These are phyloP conservation scores for Coemansia sp. DNA, from an alignment of 192 early-diverging fungal species.

Conservation along the genomic window DNA sequence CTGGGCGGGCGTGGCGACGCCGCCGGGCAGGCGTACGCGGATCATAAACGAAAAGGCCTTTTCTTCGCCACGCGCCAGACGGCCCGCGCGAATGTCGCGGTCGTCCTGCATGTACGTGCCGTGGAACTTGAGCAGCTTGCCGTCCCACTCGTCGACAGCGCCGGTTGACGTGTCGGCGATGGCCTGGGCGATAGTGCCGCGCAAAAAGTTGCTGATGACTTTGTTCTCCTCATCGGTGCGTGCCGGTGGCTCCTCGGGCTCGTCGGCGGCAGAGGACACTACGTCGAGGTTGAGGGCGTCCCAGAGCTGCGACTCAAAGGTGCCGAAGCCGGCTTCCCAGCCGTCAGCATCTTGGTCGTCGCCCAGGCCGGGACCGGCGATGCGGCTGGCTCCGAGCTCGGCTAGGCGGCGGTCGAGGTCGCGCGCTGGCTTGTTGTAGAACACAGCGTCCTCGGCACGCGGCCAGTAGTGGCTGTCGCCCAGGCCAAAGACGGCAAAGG, in stretches of 20 bases:
- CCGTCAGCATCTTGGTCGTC: slow-evolving; percentile 96
- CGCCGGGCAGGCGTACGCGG: slow-evolving; percentile 91
- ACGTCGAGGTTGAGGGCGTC: slow-evolving; percentile 73
- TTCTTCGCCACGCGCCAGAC: slow-evolving; percentile 82
- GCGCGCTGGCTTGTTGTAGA: slow-evolving; percentile 90
- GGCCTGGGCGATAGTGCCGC: slow-evolving; percentile 88
- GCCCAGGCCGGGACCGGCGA: slow-evolving; percentile 65
- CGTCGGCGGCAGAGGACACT: slow-evolving; percentile 59
- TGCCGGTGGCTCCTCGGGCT: slow-evolving; percentile 52
- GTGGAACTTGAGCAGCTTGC: slow-evolving; percentile 94
- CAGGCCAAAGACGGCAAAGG: slow-evolving; percentile 83
- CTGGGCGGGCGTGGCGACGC: slow-evolving; percentile 82
- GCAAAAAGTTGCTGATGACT: slow-evolving; percentile 85
- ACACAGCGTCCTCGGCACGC: slow-evolving; percentile 81
- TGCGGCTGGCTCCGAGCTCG: slow-evolving; percentile 68
- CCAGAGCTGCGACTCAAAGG: slow-evolving; percentile 84
- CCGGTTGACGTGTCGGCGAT: slow-evolving; percentile 82
- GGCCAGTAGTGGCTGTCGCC: slow-evolving; percentile 99
- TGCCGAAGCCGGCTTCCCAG: slow-evolving; percentile 75
- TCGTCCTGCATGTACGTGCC: slow-evolving; percentile 97
- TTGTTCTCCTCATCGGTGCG: slow-evolving; percentile 92
- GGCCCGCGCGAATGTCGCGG: slow-evolving; percentile 86
- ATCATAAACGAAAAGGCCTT: slow-evolving; percentile 97
- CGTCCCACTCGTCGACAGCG: slow-evolving; percentile 82
- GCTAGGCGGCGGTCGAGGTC: slow-evolving; percentile 80